phyloP scores from a whole-genome alignment of 208 protist species.

The Leishmania tarentolae region DNA sequence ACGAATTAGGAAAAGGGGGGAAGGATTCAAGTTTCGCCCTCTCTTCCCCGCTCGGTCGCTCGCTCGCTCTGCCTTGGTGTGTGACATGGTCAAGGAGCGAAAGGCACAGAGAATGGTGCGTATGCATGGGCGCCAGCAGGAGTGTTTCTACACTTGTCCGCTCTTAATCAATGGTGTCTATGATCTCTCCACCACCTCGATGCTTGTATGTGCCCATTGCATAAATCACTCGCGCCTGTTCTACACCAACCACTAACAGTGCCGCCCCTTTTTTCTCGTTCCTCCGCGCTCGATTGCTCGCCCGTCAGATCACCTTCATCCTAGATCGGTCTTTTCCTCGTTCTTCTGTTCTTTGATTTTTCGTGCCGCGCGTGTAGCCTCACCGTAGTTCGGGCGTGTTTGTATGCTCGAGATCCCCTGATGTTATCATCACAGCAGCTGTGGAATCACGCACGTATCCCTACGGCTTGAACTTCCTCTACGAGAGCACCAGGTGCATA shows the following conservation, averaged over 20 bases:
- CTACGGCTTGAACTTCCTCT: not conserved
- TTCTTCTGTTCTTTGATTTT: not conserved
- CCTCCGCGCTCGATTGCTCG: not conserved
- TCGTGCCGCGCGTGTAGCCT: not conserved
- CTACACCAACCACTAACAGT: not conserved
- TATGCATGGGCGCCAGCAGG: not conserved
- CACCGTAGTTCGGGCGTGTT: not conserved
- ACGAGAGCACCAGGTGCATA: not conserved
- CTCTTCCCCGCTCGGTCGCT: too few relatives aligned
- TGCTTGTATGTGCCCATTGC: not conserved
- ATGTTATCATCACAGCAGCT: not conserved
- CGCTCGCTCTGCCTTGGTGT: not conserved
- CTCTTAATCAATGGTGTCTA: not conserved
- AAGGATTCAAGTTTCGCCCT: not conserved
- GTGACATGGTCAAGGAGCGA: not conserved
- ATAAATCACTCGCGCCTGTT: not conserved
- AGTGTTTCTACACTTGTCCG: not conserved
- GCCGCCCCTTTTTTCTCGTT: not conserved
- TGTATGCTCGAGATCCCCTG: not conserved
- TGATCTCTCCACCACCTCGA: not conserved
- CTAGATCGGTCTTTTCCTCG: not conserved
- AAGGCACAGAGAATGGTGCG: not conserved
- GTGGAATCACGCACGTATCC: not conserved
- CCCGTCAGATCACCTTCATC: not conserved
- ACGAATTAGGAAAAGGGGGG: not conserved